Evolutionary conservation across 306 rosid species (phyloP), one percentile per base, ranked within the genome.

Genomic region (Hippophae rhamnoides): DNA sequence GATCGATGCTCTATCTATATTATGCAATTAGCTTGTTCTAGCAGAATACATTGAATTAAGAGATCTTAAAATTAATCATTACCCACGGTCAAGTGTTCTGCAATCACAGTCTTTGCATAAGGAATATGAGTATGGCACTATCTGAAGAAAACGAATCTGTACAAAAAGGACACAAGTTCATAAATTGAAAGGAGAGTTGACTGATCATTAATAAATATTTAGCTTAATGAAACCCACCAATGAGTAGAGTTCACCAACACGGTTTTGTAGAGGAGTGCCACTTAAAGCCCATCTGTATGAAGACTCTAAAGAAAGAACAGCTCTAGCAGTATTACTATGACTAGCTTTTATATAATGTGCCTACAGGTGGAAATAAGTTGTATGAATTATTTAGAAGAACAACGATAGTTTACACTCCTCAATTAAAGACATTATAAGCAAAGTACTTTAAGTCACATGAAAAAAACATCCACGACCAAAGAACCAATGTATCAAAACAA

Each of bases 31-130:
- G 38, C 38, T 31, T 31, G 38, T 31, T 31, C 38, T 31, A 31
- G 54, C n/a, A 55, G 41, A 6, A 52, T 3, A 56, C 25, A 60
- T 7, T 52, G 63, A 54, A 63, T 44, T 47, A 63, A 54, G 26
- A 67, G 47, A 44, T 13, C 31, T 43, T 25, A 68, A 54, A 51
- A 54, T 10, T 40, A 23, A 68, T 27, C 69, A 68, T 18, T 85
- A 90, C 96, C 96, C 77, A 57, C 79, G 87, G 69, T 87, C 96
- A 67, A 87, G 96, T 42, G 57, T 51, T 82, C 65, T 79, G 77
- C 98, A 90, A 72, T 90, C 95, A 85, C 98, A 90, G 67, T 85
- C 95, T 80, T 83, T 87, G 74, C 98, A 90, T 43, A 90, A 77
- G 79, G 83, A 83, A 69, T 65, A 85, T 7, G 96, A 85, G 72